phyloP scores from a whole-genome alignment of 768 basidiomycete species.

The Collybiopsis luxurians region DNA sequence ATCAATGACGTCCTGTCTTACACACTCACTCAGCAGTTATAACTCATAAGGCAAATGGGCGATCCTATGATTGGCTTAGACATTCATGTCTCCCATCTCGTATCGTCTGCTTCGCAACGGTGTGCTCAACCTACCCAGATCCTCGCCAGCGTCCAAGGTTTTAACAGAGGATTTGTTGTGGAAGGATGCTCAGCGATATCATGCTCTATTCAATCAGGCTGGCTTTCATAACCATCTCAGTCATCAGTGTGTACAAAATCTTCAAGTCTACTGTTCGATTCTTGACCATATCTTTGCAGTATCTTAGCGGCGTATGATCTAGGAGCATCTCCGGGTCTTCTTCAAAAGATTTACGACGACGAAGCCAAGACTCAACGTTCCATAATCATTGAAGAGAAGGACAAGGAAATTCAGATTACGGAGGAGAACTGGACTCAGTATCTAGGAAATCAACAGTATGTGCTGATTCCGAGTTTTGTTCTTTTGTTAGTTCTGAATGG shows the following conservation, averaged over 20 bases:
- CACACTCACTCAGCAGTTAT: not conserved
- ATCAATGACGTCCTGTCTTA: too few species aligned
- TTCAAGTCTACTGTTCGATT: not conserved
- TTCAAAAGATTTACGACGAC: conserved; percentile 48
- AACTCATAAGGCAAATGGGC: too few species aligned
- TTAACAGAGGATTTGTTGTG: conserved; percentile 42
- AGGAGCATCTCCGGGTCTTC: conserved; percentile 41
- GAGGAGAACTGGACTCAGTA: conserved; percentile 46
- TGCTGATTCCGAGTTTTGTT: not conserved
- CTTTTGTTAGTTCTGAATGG: too few species aligned
- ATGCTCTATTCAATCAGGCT: conserved; percentile 44
- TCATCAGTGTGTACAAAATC: conserved; percentile 46
- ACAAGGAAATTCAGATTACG: conserved; percentile 33
- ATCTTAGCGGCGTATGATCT: conserved; percentile 56
- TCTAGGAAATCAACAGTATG: conserved; percentile 47
- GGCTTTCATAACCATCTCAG: conserved; percentile 58
- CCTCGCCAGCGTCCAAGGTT: conserved; percentile 39
- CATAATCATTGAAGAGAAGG: conserved; percentile 32
- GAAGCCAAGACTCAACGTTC: conserved; percentile 37
- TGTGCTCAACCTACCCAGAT: conserved; percentile 44
- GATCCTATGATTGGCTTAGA: not conserved
- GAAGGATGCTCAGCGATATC: conserved; percentile 46
- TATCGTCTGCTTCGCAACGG: conserved; percentile 25
- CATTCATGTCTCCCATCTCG: not conserved
- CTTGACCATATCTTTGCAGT: conserved; percentile 22